A percentile compares a stretch with the other conserved stretches of the same genome.
Conservation (phyloP, 495 filamentous ascomycete genomes). For the Pyrenula aspistea region DNA sequence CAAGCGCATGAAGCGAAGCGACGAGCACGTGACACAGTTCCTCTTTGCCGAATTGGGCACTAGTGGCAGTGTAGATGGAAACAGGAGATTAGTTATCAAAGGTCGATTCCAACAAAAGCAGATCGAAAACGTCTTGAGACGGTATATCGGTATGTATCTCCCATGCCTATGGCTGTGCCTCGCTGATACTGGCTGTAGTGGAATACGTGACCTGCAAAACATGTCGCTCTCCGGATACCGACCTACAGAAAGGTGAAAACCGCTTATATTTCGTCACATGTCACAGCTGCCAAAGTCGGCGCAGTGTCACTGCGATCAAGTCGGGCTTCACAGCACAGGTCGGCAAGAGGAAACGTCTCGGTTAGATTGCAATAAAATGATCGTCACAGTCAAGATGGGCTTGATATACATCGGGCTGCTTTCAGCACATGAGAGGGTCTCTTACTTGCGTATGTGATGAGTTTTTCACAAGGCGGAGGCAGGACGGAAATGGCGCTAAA, state of each 20-base stretch:
- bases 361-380: too few species aligned
- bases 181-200: slow-evolving; percentile 33
- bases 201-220: slow-evolving; percentile 99
- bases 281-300: slow-evolving; percentile 81
- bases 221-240: slow-evolving; percentile 86
- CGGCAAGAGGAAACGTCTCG: slow-evolving; percentile 67
- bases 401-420: too few species aligned
- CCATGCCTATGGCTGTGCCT: neutral
- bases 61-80: slow-evolving; percentile 85
- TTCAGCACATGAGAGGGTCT: too few species aligned
- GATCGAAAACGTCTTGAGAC: slow-evolving; percentile 86
- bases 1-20: slow-evolving; percentile 90
- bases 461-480: too few species aligned
- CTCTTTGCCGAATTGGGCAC: slow-evolving; percentile 97
- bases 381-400: too few species aligned
- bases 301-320: slow-evolving; percentile 95
- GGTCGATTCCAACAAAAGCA: slow-evolving; percentile 98
- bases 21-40: slow-evolving; percentile 95
- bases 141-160: slow-evolving; percentile 72
- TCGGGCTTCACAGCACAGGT: slow-evolving; percentile 98
- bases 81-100: slow-evolving; percentile 90
- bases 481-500: too few species aligned
- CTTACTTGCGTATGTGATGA: too few species aligned
- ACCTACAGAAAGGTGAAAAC: slow-evolving; percentile 97
- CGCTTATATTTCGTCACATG: slow-evolving; percentile 77